A percentile compares a stretch with the other conserved stretches of the same genome.
Evolutionary conservation across 192 early-diverging fungal species (phyloP).

Genomic region (Podila horticola): DNA sequence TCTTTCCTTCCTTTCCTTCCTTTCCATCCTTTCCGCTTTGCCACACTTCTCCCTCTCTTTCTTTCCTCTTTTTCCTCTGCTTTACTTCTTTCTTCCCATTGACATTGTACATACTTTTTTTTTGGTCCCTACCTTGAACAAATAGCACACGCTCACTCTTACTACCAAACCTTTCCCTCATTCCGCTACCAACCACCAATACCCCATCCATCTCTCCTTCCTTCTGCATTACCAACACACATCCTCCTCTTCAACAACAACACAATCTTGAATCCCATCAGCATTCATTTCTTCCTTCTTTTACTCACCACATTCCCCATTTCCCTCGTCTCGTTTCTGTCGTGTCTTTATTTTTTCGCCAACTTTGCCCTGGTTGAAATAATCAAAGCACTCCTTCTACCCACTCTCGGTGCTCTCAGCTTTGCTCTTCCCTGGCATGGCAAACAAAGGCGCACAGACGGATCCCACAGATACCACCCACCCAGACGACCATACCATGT

Average conservation of each 20-base stretch:
- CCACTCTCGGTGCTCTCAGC: background rate
- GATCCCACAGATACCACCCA: background rate
- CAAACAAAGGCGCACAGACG: slow-evolving; percentile 50
- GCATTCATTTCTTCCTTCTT: background rate
- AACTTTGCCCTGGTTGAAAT: background rate
- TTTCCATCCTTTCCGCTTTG: background rate
- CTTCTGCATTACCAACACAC: background rate
- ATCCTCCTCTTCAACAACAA: background rate
- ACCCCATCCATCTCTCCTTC: background rate
- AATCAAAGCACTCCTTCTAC: background rate
- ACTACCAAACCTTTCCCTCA: no score
- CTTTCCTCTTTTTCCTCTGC: background rate
- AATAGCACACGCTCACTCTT: no score
- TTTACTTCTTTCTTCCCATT: background rate
- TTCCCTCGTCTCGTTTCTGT: background rate
- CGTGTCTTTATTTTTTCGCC: background rate
- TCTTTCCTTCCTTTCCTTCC: background rate
- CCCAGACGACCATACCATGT: background rate
- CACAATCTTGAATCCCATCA: background rate
- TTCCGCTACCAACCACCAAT: no score
- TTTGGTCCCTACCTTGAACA: no score
- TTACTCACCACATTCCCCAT: background rate
- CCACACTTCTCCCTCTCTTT: slow-evolving; percentile 1
- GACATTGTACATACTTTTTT: no score
- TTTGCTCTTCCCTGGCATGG: slow-evolving; percentile 4